phyloP scores from a whole-genome alignment of 768 basidiomycete species.

The Suillus lakei region DNA sequence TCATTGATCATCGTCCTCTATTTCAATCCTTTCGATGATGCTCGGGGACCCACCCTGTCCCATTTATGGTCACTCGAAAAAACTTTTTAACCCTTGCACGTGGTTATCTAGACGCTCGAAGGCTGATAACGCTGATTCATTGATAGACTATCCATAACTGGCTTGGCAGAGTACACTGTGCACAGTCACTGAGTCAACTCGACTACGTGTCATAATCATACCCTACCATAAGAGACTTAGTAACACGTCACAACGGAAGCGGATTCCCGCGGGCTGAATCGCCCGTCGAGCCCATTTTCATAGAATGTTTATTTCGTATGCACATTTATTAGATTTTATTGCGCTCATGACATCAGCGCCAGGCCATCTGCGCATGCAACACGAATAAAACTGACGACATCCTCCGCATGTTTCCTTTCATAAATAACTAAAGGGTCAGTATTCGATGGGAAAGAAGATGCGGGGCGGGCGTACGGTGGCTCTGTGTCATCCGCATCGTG shows the following conservation, averaged over 20 bases:
- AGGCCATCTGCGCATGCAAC: constrained; percentile 60
- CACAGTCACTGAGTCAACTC: background rate
- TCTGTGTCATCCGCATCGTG: constrained; percentile 36
- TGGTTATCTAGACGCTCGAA: constrained; percentile 14
- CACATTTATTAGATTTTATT: background rate
- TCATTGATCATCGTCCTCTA: constrained; percentile 3
- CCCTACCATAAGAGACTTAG: constrained; percentile 22
- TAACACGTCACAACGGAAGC: constrained; percentile 18
- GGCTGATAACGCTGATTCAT: no score
- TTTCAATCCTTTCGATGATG: constrained; percentile 14
- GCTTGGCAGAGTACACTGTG: no score
- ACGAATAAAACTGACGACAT: constrained; percentile 58
- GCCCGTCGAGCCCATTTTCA: background rate
- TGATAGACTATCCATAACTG: no score
- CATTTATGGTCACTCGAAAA: constrained; percentile 17
- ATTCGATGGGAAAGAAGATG: constrained; percentile 11
- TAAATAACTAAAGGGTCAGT: constrained; percentile 24
- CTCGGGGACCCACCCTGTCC: constrained; percentile 29
- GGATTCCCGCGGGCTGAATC: constrained; percentile 26
- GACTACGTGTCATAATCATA: background rate
- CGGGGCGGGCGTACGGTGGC: constrained; percentile 48
- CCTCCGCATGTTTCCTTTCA: constrained; percentile 48
- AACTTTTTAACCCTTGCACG: constrained; percentile 26
- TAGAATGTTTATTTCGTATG: background rate
- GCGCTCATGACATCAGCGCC: constrained; percentile 51